Conservation (phyloP, 2,329 filamentous ascomycete species). For the Aspergillus pseudoterreus region DNA sequence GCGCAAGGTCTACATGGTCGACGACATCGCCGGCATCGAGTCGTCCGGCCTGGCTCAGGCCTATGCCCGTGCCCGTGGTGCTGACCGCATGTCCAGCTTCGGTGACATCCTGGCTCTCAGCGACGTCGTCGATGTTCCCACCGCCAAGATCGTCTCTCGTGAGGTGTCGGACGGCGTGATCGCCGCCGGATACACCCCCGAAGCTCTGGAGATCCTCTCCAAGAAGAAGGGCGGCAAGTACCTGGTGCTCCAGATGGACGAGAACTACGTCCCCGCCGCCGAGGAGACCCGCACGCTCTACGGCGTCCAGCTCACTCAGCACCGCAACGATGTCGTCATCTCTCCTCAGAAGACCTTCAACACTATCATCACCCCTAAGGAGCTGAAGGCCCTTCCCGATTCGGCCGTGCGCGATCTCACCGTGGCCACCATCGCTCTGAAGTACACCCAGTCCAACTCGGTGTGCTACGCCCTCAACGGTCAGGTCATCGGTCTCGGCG, state of each 20-base stretch:
- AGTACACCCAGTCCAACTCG: constrained; percentile 99
- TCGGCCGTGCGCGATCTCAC: constrained; percentile 83
- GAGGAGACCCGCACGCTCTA: constrained; percentile 85
- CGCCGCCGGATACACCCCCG: constrained; percentile 78
- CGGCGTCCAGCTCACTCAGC: constrained; percentile 81
- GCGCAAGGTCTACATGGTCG: constrained; percentile 97
- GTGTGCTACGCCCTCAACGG: constrained; percentile 96
- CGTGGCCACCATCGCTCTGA: constrained; percentile 92
- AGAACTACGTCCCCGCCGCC: constrained; percentile 69
- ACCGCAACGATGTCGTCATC: constrained; percentile 88
- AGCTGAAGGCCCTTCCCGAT: constrained; percentile 68
- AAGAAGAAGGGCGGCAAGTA: constrained; percentile 99
- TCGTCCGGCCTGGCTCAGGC: constrained; percentile 84
- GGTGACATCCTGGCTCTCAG: constrained; percentile 94
- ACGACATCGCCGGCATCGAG: constrained; percentile 87
- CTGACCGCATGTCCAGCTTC: constrained; percentile 98
- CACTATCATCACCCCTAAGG: constrained; percentile 82
- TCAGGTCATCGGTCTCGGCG: constrained; percentile 89
- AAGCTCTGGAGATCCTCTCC: constrained; percentile 83
- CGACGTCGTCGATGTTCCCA: constrained; percentile 83
- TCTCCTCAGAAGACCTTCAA: constrained; percentile 75
- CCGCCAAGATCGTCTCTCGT: constrained; percentile 94
- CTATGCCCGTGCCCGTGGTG: constrained; percentile 90
- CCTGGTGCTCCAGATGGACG: constrained; percentile 91
- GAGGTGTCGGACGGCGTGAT: constrained; percentile 98